These are phyloP conservation scores for Gonium pectorale DNA, from an alignment of 139 green algal genomes.

Conservation along the genomic window DNA sequence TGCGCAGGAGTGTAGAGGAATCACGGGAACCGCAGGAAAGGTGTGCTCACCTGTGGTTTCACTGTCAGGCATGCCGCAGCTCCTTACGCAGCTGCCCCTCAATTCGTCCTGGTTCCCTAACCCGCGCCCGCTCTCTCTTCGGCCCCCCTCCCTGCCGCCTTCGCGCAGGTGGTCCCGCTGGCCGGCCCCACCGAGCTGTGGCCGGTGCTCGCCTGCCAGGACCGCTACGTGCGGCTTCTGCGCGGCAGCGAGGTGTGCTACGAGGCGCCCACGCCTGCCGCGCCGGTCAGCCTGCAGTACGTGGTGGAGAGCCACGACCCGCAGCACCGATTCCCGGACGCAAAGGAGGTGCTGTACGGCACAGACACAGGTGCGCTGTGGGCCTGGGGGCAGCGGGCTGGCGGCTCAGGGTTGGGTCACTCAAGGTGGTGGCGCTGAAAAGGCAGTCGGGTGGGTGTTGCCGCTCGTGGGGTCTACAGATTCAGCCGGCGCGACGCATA, in stretches of 20 bases:
- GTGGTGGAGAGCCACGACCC: conserved; percentile 65
- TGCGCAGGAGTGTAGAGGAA: too few relatives aligned
- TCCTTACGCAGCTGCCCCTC: too few relatives aligned
- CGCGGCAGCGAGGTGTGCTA: conserved; percentile 33
- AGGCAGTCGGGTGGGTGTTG: background rate
- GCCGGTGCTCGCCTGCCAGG: conserved; percentile 73
- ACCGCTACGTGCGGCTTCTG: conserved; percentile 66
- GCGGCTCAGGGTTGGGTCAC: background rate
- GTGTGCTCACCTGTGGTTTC: too few relatives aligned
- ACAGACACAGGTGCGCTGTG: conserved; percentile 58
- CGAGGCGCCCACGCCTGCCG: conserved; percentile 59
- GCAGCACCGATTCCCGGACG: conserved; percentile 43
- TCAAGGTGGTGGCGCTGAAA: background rate
- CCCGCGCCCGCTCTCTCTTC: too few relatives aligned
- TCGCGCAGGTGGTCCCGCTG: conserved; percentile 65
- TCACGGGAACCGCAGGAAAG: too few relatives aligned
- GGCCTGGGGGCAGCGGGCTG: background rate
- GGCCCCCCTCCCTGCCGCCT: background rate
- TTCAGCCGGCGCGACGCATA: background rate
- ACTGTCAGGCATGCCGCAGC: too few relatives aligned
- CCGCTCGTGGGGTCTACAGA: background rate
- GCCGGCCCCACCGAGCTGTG: conserved; percentile 29
- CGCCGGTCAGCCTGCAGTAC: conserved; percentile 62
- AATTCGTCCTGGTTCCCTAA: background rate
- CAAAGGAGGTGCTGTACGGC: conserved; percentile 80